Conservation (phyloP, 192 early-diverging fungal species). For the Kappamyces sp. region DNA sequence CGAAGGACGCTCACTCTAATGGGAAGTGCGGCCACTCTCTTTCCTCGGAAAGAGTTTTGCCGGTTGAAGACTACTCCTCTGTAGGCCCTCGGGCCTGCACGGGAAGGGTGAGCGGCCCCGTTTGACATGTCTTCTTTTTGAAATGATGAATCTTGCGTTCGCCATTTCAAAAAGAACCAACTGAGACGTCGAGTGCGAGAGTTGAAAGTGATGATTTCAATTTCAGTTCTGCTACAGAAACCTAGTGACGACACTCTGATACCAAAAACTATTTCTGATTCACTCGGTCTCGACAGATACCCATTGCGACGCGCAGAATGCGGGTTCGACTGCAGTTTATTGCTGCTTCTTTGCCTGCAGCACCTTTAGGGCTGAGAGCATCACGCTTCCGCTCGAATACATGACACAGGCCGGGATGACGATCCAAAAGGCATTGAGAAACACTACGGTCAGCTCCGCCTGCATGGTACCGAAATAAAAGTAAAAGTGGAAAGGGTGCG, state of each 20-base stretch:
- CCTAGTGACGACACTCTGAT: too few relatives aligned
- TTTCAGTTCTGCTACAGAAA: too few relatives aligned
- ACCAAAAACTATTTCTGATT: too few relatives aligned
- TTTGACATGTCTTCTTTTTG: constrained; percentile 11
- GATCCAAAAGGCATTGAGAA: constrained; percentile 81
- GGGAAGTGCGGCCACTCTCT: constrained; percentile 13
- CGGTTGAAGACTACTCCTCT: constrained; percentile 18
- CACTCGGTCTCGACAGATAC: too few relatives aligned
- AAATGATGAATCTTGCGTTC: neutral
- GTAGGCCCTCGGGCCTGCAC: neutral
- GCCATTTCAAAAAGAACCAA: too few relatives aligned
- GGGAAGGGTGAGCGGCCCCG: constrained; percentile 14
- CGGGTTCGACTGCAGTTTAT: too few relatives aligned
- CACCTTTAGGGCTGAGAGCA: too few relatives aligned
- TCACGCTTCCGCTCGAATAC: constrained; percentile 12
- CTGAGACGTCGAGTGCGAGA: too few relatives aligned
- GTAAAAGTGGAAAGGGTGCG: constrained; percentile 79
- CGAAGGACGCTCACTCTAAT: constrained; percentile 17
- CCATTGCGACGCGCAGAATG: too few relatives aligned
- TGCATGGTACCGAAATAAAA: constrained; percentile 64
- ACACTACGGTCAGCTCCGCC: constrained; percentile 21
- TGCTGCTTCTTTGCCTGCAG: too few relatives aligned
- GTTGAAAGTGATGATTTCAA: too few relatives aligned
- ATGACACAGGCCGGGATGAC: constrained; percentile 57
- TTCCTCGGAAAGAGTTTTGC: neutral